Base-by-base conservation (phyloP, 73 alveolate species). In the Paramecium bursaria region DNA sequence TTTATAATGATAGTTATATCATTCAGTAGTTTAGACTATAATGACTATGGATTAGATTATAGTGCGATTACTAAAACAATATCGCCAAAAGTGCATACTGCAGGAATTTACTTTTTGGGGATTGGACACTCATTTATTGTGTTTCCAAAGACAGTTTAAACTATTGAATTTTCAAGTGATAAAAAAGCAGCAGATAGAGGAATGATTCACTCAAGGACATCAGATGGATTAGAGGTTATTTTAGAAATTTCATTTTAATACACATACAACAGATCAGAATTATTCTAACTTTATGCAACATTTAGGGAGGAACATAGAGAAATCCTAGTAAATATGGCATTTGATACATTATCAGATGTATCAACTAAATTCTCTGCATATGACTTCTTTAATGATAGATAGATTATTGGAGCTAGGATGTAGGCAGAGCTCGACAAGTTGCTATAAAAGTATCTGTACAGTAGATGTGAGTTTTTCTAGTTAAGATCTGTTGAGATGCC, bases 51-150 rank as follows among this genome's bases (percentile, higher is more conserved):
- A 27, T 90, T 96, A 46, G 97, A 96, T 80, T 96, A 96, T 92
- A 87, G 96, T 35, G 90, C 95, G 82, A 94, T 95, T 60, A 88
- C 97, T 21, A 95, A 95, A 88, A 86, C 95, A 15, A 92, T 96
- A 48, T 95, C 89, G 48, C 92, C 95, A 27, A 39, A 90, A 29
- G 74, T 90, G 49, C 92, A 90, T 86, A 87, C 90, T 31, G 91
- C 97, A 55, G 99, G 99, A 19, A 75, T 95, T 21, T 96, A 96
- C 88, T 88, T 94, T 55, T 80, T 96, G n/a, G 99, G 99, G 15
- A 85, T 94, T 17, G 98, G 98, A 19, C 99, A 95, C 85, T 86
- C 96, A 2, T 95, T 96, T 79, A 96, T 96, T 29, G 91, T 75
- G 85, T 96, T 90, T 80, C 99, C 99, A 51, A 92, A 93, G 35